Evolutionary conservation across 139 green algal genomes (phyloP).

Genomic region (Yamagishiella unicocca): DNA sequence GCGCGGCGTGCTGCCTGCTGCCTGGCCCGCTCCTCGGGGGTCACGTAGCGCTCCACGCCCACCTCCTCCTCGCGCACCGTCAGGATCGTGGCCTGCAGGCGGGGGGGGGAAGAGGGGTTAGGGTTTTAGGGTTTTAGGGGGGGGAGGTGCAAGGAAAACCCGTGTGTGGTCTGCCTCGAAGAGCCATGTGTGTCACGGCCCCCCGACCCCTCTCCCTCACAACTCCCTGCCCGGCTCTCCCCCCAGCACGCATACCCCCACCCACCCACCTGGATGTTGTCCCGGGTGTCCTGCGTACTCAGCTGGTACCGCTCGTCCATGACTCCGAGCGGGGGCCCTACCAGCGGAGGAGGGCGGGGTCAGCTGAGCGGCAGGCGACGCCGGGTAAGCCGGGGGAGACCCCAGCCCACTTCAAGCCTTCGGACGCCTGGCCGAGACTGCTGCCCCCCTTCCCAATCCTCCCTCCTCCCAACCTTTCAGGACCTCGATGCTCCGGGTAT

Average conservation of each 20-base stretch:
- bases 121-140: too few species aligned
- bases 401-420: too few species aligned
- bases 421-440: too few species aligned
- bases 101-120: background rate
- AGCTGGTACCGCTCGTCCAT: conserved; percentile 36
- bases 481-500: too few species aligned
- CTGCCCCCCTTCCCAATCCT: too few species aligned
- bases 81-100: conserved; percentile 20
- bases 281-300: conserved; percentile 28
- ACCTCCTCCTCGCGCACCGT: conserved; percentile 59
- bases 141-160: too few species aligned
- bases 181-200: too few species aligned
- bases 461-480: too few species aligned
- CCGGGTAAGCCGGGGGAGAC: too few species aligned
- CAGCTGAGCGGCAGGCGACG: too few species aligned
- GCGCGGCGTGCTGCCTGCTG: conserved; percentile 16
- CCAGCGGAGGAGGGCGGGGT: background rate
- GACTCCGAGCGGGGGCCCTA: background rate
- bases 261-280: conserved; percentile 26
- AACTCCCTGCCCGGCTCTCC: background rate
- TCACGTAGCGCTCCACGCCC: conserved; percentile 16
- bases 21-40: conserved; percentile 6
- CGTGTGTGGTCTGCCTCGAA: too few species aligned
- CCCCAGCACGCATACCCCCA: background rate
- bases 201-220: background rate